Evolutionary conservation across 2,329 filamentous ascomycete genomes (phyloP).

Genomic region (Colletotrichum simmondsii): DNA sequence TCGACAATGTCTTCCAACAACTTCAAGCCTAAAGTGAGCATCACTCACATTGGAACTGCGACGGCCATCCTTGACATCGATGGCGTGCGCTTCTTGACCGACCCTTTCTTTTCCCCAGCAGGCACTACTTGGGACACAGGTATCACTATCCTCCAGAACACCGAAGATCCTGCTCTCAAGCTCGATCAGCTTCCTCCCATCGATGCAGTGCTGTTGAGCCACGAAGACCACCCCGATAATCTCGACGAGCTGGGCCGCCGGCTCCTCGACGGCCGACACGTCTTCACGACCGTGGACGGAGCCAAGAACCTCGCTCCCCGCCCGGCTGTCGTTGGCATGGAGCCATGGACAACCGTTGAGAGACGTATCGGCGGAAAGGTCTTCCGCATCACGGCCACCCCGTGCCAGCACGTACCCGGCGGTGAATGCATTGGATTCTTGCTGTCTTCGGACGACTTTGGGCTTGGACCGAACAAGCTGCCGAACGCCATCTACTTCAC

Average conservation of each 20-base stretch:
- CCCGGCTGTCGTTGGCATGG: constrained; percentile 52
- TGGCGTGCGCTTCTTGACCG: constrained; percentile 54
- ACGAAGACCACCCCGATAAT: constrained; percentile 63
- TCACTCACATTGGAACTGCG: constrained; percentile 60
- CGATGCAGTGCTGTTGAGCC: constrained; percentile 60
- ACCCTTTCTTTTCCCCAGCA: constrained; percentile 56
- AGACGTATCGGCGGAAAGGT: constrained; percentile 42
- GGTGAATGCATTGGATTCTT: constrained; percentile 59
- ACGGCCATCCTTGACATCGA: constrained; percentile 57
- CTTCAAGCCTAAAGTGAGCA: constrained; percentile 3
- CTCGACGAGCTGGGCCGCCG: constrained; percentile 56
- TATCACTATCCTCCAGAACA: constrained; percentile 40
- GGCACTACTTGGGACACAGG: constrained; percentile 38
- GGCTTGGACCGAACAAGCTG: constrained; percentile 42
- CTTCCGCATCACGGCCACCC: constrained; percentile 54
- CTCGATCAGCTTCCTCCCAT: constrained; percentile 54
- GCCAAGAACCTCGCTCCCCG: constrained; percentile 54
- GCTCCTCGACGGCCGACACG: constrained; percentile 55
- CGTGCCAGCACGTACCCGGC: constrained; percentile 54
- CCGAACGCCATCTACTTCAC: constrained; percentile 61
- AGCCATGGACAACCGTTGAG: constrained; percentile 49
- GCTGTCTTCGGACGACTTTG: constrained; percentile 49
- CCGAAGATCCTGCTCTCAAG: constrained; percentile 46
- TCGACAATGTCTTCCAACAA: no score
- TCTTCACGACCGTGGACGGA: constrained; percentile 58